phyloP scores from a whole-genome alignment of 108 stramenopile genomes.

The Fragilaria crotonensis region DNA sequence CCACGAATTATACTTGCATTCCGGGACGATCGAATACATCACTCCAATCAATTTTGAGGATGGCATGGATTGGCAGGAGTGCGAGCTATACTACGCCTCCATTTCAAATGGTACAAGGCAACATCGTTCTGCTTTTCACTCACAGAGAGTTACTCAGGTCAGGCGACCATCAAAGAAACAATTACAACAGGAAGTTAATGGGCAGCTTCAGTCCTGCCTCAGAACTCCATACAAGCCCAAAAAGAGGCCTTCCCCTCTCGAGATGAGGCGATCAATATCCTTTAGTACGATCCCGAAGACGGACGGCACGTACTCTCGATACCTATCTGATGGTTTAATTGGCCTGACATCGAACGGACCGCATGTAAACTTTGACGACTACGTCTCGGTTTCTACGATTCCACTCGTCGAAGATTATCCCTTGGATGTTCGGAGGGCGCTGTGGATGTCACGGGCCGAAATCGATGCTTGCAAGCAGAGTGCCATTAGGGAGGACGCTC shows the following conservation, averaged over 20 bases:
- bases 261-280: background rate
- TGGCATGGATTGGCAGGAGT: conserved; percentile 18
- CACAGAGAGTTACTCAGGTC: background rate
- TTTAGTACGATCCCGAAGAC: background rate
- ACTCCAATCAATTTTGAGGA: conserved; percentile 17
- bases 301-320: background rate
- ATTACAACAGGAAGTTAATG: background rate
- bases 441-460: conserved; percentile 3
- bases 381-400: conserved; percentile 1
- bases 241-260: background rate
- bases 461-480: background rate
- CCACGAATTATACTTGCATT: conserved; percentile 1
- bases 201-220: conserved; percentile 1
- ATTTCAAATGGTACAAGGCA: background rate
- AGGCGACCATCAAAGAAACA: background rate
- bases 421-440: background rate
- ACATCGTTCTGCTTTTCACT: background rate
- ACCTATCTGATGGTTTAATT: background rate
- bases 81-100: conserved; percentile 13
- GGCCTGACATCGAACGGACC: background rate
- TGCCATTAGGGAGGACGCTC: background rate
- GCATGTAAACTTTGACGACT: background rate
- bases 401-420: background rate
- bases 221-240: background rate
- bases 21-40: background rate